Conservation (phyloP, 2,329 filamentous ascomycete species). For the Dichotomopilus funicola region DNA sequence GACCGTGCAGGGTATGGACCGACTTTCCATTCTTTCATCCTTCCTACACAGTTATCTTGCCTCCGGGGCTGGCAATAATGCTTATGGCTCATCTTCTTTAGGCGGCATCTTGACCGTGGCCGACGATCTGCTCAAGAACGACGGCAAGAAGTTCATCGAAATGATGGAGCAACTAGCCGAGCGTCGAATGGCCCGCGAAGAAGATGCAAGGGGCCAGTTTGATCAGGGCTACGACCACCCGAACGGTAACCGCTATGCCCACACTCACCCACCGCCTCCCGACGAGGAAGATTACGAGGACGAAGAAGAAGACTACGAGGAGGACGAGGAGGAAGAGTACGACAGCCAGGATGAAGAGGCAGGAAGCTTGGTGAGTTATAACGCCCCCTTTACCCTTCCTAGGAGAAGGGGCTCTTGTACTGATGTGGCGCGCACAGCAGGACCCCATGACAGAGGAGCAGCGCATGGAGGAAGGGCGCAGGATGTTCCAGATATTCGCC, state of each 20-base stretch:
- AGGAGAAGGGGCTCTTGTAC: not conserved
- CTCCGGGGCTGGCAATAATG: conserved; percentile 24
- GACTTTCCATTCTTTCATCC: conserved; percentile 35
- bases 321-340: conserved; percentile 53
- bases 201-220: conserved; percentile 68
- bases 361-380: conserved; percentile 17
- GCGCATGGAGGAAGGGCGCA: conserved; percentile 94
- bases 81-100: conserved; percentile 41
- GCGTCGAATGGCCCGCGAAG: conserved; percentile 92
- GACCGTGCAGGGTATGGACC: conserved; percentile 73
- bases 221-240: conserved; percentile 48
- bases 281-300: conserved; percentile 71
- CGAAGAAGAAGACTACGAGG: conserved; percentile 55
- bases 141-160: conserved; percentile 98
- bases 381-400: not conserved
- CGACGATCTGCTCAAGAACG: conserved; percentile 96
- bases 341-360: conserved; percentile 72
- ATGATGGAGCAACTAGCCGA: conserved; percentile 99
- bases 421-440: conserved; percentile 44
- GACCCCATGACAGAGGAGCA: conserved; percentile 97
- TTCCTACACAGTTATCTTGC: conserved; percentile 27
- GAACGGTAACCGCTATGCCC: conserved; percentile 55
- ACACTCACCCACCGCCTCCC: conserved; percentile 68
- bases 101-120: conserved; percentile 98
- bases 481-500: conserved; percentile 99